Conservation (phyloP, 192 early-diverging fungal species). For the Irineochytrium annulatum region DNA sequence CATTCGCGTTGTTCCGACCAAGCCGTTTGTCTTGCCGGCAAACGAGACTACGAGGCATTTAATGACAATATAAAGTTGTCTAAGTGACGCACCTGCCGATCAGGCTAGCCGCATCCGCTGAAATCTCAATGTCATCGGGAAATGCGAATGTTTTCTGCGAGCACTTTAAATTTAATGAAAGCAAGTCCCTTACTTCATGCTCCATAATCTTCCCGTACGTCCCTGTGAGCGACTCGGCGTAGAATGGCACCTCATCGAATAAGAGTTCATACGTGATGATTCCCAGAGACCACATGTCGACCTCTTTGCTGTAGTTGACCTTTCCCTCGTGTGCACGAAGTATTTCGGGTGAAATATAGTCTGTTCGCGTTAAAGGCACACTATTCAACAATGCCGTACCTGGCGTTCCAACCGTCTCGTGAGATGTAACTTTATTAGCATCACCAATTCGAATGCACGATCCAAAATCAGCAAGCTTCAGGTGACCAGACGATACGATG, state of each 20-base stretch:
- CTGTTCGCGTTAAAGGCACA: slow-evolving; percentile 87
- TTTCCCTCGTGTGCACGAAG: slow-evolving; percentile 78
- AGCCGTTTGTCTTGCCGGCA: slow-evolving; percentile 68
- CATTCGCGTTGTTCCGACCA: slow-evolving; percentile 43
- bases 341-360: slow-evolving; percentile 95
- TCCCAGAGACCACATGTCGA: slow-evolving; percentile 78
- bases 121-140: slow-evolving; percentile 54
- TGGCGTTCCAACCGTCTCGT: slow-evolving; percentile 61
- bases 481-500: slow-evolving; percentile 67
- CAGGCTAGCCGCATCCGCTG: slow-evolving; percentile 65
- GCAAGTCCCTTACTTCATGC: slow-evolving; percentile 57
- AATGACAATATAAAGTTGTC: neutral
- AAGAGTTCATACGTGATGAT: slow-evolving; percentile 84
- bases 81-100: slow-evolving; percentile 49
- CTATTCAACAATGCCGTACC: slow-evolving; percentile 36
- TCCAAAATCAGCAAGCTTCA: slow-evolving; percentile 82
- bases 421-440: slow-evolving; percentile 43
- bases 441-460: slow-evolving; percentile 68
- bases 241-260: slow-evolving; percentile 82
- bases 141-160: slow-evolving; percentile 65
- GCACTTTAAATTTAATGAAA: neutral
- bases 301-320: slow-evolving; percentile 63
- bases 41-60: slow-evolving; percentile 51
- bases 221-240: slow-evolving; percentile 76
- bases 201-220: slow-evolving; percentile 85